Evolutionary conservation across 257 asterid genomes (phyloP).

Genomic region (Solanum ossicruentum): DNA sequence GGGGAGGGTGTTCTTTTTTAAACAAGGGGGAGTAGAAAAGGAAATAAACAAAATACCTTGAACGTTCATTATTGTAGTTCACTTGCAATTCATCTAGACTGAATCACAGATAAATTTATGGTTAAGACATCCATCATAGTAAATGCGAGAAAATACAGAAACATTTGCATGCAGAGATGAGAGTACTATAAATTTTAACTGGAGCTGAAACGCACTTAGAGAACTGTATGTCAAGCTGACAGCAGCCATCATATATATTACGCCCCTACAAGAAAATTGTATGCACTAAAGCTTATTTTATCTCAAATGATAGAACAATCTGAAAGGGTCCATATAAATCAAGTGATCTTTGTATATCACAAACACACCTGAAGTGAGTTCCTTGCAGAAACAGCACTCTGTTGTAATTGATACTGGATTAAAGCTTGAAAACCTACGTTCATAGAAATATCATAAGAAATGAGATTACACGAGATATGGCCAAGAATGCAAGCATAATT

Average conservation of each 20-base stretch:
- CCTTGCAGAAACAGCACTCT: slow-evolving; percentile 73
- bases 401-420: slow-evolving; percentile 68
- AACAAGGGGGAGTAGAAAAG: background rate
- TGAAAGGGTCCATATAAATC: background rate
- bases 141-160: slow-evolving; percentile 1
- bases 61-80: slow-evolving; percentile 86
- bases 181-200: background rate
- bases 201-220: slow-evolving; percentile 53
- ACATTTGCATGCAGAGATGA: slow-evolving; percentile 1
- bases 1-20: background rate
- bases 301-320: background rate
- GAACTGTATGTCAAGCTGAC: slow-evolving; percentile 96
- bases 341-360: background rate
- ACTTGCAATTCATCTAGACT: slow-evolving; percentile 99
- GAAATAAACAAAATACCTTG: slow-evolving; percentile 43
- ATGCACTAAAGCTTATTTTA: background rate
- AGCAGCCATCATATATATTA: slow-evolving; percentile 95
- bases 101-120: slow-evolving; percentile 8
- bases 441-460: slow-evolving; percentile 1
- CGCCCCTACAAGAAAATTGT: slow-evolving; percentile 52
- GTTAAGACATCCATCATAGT: slow-evolving; percentile 3
- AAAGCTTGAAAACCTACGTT: slow-evolving; percentile 89
- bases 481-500: background rate
- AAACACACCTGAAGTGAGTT: slow-evolving; percentile 69
- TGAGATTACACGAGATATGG: background rate